phyloP scores from a whole-genome alignment of 2,329 filamentous ascomycete species.

The Plenodomus biglobosus region DNA sequence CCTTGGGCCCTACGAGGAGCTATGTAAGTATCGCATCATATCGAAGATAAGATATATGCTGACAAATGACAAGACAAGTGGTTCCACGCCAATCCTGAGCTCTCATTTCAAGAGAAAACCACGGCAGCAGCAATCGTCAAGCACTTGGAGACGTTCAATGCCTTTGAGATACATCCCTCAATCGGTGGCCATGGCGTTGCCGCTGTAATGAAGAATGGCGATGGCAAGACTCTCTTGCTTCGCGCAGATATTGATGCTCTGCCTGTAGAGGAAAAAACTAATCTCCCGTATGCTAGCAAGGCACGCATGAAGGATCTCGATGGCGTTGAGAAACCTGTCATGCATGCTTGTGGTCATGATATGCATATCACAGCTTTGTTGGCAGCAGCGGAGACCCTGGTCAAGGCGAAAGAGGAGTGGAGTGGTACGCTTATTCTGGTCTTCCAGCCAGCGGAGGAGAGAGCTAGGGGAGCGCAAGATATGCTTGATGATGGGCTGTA shows the following conservation, averaged over 20 bases:
- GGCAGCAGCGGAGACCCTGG: slow-evolving; percentile 57
- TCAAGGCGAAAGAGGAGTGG: slow-evolving; percentile 54
- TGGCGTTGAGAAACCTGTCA: slow-evolving; percentile 57
- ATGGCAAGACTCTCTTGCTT: slow-evolving; percentile 58
- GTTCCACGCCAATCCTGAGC: slow-evolving; percentile 41
- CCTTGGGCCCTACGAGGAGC: slow-evolving; percentile 34
- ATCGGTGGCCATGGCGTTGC: slow-evolving; percentile 64
- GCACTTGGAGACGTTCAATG: slow-evolving; percentile 31
- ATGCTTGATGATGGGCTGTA: slow-evolving; percentile 65
- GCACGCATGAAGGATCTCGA: slow-evolving; percentile 49
- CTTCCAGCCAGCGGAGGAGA: slow-evolving; percentile 70
- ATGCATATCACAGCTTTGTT: slow-evolving; percentile 64
- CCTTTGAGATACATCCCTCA: slow-evolving; percentile 50
- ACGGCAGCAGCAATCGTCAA: slow-evolving; percentile 36
- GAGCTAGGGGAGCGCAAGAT: slow-evolving; percentile 61
- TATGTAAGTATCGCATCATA: slow-evolving; percentile 26
- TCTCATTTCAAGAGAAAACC: slow-evolving; percentile 40
- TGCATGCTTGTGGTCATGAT: slow-evolving; percentile 68
- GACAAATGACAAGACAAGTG: slow-evolving; percentile 30
- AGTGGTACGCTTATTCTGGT: slow-evolving; percentile 63
- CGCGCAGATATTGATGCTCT: slow-evolving; percentile 66
- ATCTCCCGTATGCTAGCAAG: slow-evolving; percentile 58
- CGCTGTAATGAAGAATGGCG: slow-evolving; percentile 58
- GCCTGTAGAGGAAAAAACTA: slow-evolving; percentile 59
- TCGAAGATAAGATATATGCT: background rate